Base-by-base conservation (phyloP, 2,329 filamentous ascomycete genomes). In the Fusarium sp. region DNA sequence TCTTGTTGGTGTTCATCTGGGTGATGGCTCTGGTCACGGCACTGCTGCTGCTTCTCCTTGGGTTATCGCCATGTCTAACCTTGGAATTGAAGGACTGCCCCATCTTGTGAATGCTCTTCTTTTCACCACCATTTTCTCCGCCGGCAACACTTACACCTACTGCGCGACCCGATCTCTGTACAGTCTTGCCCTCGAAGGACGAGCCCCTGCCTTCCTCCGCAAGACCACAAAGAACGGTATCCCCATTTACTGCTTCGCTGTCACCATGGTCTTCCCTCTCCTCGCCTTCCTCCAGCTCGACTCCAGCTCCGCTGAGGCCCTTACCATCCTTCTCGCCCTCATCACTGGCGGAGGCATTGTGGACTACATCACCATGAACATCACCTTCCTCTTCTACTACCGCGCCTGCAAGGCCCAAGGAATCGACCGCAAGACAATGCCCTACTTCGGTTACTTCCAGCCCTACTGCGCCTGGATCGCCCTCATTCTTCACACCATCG, bases 371-470 rank as follows among this genome's bases (percentile, higher is more conserved):
- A 79, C 82, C 68, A 88, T 89, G 79, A 81, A 79, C 51, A 76
- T 84, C 21, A 89, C 86, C 11, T 89, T 87, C 76, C 79, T 89
- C 63, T 84, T 79, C 73, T 90, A 88, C 79, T 85, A 87, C 79
- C 81, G 82, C 31, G 87, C 88, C 7, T 81, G 80, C 70, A 80
- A 84, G 71, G 84, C 77, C 0, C 85, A 87, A 62, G 81, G 82
- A 0, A 28, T 77, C 9, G 65, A 75, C 72, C 84, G 87, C 48
- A 77, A 75, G 18, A 77, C 75, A 0, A 78, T 88, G 30, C 85
- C 87, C 2, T 89, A 88, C 78, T 80, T 72, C 14, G 86, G 83
- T 7, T 84, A 77, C 41, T 70, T 70, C 53, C 69, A 71, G 19
- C 68, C 68, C 0, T 71, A 71, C 13, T 54, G 68, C 19, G 68